A percentile compares a stretch with the other conserved stretches of the same genome.
phyloP scores from a whole-genome alignment of 2,329 filamentous ascomycete genomes.

The Scortechinia acanthostroma region DNA sequence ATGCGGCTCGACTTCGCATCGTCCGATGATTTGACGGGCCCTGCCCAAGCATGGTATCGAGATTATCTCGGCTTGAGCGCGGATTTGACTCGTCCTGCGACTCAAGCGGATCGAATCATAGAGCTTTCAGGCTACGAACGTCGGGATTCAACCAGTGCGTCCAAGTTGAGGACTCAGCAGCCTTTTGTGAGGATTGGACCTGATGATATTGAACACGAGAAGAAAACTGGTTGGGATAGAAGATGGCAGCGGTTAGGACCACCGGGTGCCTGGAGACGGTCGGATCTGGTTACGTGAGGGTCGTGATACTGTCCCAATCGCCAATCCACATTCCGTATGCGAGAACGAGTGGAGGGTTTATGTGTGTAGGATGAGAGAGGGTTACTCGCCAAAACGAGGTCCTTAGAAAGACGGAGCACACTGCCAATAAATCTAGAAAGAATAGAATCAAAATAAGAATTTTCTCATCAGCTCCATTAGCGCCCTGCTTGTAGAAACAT shows the following conservation, averaged over 20 bases:
- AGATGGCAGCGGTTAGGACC: neutral
- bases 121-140: neutral
- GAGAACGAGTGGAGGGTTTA: no score
- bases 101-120: neutral
- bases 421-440: no score
- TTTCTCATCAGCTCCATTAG: neutral
- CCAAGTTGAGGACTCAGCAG: neutral
- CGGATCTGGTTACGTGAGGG: no score
- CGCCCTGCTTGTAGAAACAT: neutral
- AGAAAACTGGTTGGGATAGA: neutral
- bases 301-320: no score
- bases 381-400: no score
- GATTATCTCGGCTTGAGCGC: neutral
- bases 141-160: neutral
- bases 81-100: neutral
- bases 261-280: neutral
- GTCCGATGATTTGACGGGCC: neutral
- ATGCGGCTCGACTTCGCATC: slow-evolving; percentile 1
- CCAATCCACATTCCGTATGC: no score
- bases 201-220: neutral
- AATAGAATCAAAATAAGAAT: slow-evolving; percentile 1
- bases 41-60: neutral
- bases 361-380: no score
- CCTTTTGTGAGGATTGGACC: neutral
- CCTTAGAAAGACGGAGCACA: no score